Conservation (phyloP, 768 basidiomycete genomes). For the Auricularia heimuer region DNA sequence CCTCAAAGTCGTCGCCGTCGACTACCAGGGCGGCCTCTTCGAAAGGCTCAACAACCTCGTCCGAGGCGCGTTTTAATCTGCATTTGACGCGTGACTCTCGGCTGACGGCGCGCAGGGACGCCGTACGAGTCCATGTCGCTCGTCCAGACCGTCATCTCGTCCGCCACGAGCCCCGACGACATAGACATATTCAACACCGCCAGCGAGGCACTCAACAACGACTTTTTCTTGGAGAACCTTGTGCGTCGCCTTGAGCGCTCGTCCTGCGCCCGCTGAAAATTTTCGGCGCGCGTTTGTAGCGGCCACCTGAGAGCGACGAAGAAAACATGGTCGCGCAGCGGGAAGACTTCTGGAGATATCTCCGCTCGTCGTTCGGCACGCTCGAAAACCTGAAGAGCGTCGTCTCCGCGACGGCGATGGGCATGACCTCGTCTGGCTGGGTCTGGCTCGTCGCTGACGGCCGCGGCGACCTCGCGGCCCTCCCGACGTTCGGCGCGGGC, state of each 20-base stretch:
- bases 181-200: conserved; percentile 84
- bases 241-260: conserved; percentile 38
- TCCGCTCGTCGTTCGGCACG: conserved; percentile 46
- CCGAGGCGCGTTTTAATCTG: conserved; percentile 41
- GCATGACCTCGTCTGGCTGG: conserved; percentile 72
- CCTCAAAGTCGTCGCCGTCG: conserved; percentile 59
- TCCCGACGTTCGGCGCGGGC: conserved; percentile 83
- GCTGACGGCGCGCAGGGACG: conserved; percentile 33
- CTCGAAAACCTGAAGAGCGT: conserved; percentile 61
- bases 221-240: conserved; percentile 82
- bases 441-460: conserved; percentile 80
- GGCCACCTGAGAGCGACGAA: conserved; percentile 27
- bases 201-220: conserved; percentile 86
- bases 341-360: conserved; percentile 27
- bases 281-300: conserved; percentile 22
- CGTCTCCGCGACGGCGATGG: conserved; percentile 65
- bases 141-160: conserved; percentile 61
- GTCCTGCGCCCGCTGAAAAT: not conserved
- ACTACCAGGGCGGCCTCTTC: conserved; percentile 81
- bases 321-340: conserved; percentile 25
- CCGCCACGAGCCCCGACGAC: conserved; percentile 46
- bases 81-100: not conserved
- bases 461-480: conserved; percentile 50
- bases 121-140: conserved; percentile 47
- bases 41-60: conserved; percentile 68